phyloP scores from a whole-genome alignment of 106 monocot genomes.

The Dendrobium chrysotoxum region DNA sequence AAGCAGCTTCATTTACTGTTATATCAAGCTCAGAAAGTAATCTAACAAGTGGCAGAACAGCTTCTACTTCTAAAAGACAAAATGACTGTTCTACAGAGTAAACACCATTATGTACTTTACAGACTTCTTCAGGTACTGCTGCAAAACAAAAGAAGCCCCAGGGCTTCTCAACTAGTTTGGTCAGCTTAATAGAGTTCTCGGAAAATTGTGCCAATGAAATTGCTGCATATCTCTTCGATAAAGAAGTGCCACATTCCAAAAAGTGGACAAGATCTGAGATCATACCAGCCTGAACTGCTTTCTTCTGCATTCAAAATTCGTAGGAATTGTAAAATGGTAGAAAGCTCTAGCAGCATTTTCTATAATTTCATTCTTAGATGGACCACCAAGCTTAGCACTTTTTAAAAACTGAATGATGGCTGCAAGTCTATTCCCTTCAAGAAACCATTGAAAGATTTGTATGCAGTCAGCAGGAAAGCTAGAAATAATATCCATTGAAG shows the following conservation, averaged over 20 bases:
- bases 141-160: constrained; percentile 18
- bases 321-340: neutral
- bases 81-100: constrained; percentile 26
- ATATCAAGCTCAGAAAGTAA: constrained; percentile 15
- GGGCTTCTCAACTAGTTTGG: neutral
- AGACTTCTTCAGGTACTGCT: constrained; percentile 11
- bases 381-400: neutral
- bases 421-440: neutral
- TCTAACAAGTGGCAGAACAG: constrained; percentile 16
- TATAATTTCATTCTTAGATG: neutral
- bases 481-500: constrained; percentile 22
- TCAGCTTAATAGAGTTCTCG: constrained; percentile 19
- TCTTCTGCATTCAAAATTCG: no score
- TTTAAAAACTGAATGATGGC: neutral
- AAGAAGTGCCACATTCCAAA: neutral
- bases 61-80: constrained; percentile 35
- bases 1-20: constrained; percentile 13
- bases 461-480: constrained; percentile 12
- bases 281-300: no score
- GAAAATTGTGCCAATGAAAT: constrained; percentile 28
- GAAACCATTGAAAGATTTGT: neutral
- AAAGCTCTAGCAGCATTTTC: neutral
- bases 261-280: neutral
- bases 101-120: constrained; percentile 22
- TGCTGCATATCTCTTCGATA: neutral